Evolutionary conservation across 306 rosid species (phyloP).

Genomic region (Cucurbita pepo): DNA sequence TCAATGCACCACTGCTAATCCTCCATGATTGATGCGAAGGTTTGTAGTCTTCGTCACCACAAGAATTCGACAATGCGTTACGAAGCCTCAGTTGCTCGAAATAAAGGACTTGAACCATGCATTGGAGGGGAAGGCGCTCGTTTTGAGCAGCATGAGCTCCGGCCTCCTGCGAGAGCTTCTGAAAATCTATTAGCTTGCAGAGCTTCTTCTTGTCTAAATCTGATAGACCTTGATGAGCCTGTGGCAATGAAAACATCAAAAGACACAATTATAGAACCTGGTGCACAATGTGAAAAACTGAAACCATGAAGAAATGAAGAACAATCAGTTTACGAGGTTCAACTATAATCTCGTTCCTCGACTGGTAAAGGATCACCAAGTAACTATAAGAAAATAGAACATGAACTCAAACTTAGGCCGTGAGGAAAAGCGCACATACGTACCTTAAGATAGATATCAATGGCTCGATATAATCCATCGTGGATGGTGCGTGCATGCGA

Average conservation of each 20-base stretch:
- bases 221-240: constrained; percentile 87
- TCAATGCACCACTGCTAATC: constrained; percentile 86
- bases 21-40: constrained; percentile 92
- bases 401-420: background rate
- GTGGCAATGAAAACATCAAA: constrained; percentile 2
- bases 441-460: constrained; percentile 82
- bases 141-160: constrained; percentile 99
- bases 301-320: background rate
- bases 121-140: constrained; percentile 91
- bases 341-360: background rate
- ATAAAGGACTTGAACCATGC: constrained; percentile 89
- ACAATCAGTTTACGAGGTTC: background rate
- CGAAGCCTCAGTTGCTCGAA: constrained; percentile 88
- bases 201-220: constrained; percentile 74
- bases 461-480: constrained; percentile 85
- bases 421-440: constrained; percentile 2
- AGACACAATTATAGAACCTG: background rate
- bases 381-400: background rate
- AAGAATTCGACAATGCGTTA: constrained; percentile 50
- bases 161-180: constrained; percentile 90
- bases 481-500: constrained; percentile 79
- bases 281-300: background rate
- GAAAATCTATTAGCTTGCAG: constrained; percentile 79
- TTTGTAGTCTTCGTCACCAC: constrained; percentile 64
- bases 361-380: background rate